Evolutionary conservation across 805 yeast species (phyloP).

Genomic region (Lachancea meyersii): DNA sequence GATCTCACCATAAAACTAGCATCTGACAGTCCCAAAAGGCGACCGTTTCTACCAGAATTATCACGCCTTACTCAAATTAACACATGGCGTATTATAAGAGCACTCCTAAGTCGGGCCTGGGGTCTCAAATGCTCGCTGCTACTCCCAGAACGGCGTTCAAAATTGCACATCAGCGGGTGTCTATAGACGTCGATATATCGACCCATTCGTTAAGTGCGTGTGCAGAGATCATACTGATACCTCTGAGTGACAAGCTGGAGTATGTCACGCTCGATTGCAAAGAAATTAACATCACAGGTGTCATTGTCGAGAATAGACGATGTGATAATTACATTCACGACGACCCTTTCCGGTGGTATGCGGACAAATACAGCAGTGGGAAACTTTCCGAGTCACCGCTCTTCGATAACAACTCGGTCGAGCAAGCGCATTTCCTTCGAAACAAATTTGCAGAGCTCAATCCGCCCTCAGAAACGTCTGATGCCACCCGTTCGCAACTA

Average conservation of each 20-base stretch:
- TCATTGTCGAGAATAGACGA: constrained; percentile 57
- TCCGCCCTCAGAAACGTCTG: constrained; percentile 23
- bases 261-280: constrained; percentile 72
- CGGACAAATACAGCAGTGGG: constrained; percentile 14
- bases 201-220: constrained; percentile 54
- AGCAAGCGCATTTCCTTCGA: constrained; percentile 31
- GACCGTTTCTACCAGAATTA: no score
- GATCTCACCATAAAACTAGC: no score
- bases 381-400: constrained; percentile 11
- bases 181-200: constrained; percentile 73
- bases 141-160: constrained; percentile 37
- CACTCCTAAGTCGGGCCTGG: constrained; percentile 22
- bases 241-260: constrained; percentile 52
- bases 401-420: constrained; percentile 25
- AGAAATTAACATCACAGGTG: constrained; percentile 57
- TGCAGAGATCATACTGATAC: constrained; percentile 78
- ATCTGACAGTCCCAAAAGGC: no score
- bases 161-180: constrained; percentile 79
- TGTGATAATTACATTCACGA: constrained; percentile 31
- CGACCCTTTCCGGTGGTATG: constrained; percentile 20
- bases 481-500: constrained; percentile 26
- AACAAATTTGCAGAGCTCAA: constrained; percentile 29
- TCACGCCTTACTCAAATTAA: no score
- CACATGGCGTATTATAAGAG: constrained; percentile 27
- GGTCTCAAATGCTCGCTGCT: constrained; percentile 12